A percentile compares a stretch with the other conserved stretches of the same genome.
Conservation (phyloP, 257 asterid genomes). For the Solanum peruvianum region DNA sequence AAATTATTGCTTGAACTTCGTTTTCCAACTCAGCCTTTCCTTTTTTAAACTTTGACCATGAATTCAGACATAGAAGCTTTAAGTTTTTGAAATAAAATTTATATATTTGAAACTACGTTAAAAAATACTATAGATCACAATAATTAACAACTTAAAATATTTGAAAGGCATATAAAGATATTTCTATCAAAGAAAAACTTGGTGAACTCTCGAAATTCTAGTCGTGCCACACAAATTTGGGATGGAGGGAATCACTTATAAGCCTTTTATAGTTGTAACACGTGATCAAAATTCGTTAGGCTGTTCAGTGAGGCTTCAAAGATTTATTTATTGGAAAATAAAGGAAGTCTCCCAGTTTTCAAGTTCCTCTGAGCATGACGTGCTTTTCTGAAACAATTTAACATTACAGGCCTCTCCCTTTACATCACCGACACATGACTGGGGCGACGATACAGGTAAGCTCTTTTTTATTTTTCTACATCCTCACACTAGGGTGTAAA, state of each 20-base stretch:
- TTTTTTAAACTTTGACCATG: background rate
- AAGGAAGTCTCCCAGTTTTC: background rate
- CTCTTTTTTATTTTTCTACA: background rate
- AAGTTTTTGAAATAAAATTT: background rate
- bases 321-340: background rate
- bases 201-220: background rate
- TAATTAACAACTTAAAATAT: background rate
- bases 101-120: background rate
- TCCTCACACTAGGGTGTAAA: background rate
- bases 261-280: background rate
- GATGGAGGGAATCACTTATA: background rate
- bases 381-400: conserved; percentile 5
- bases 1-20: background rate
- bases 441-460: conserved; percentile 81
- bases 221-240: background rate
- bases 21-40: background rate
- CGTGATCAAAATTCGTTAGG: background rate
- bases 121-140: background rate
- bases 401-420: conserved; percentile 84
- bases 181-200: background rate
- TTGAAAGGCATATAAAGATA: background rate
- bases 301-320: background rate
- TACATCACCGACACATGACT: conserved; percentile 85
- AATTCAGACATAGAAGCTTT: background rate
- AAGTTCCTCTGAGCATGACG: background rate